Conservation (phyloP, 2,329 filamentous ascomycete species). For the Ceratocystis variospora region DNA sequence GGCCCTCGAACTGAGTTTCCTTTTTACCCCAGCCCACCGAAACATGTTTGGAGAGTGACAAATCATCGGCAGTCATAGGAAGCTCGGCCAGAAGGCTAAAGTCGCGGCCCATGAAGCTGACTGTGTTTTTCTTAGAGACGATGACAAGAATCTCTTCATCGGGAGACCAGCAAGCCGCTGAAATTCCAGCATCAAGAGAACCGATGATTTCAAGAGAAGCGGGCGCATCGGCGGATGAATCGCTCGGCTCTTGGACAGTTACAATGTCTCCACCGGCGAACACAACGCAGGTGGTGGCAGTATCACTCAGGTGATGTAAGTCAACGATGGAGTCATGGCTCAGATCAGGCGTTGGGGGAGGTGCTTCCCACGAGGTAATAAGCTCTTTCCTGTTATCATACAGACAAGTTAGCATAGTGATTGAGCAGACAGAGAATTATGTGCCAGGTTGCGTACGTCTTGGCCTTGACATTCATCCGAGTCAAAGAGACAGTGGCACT, state of each 20-base stretch:
- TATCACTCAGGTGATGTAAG: constrained; percentile 77
- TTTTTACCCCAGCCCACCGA: constrained; percentile 97
- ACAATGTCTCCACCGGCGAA: constrained; percentile 85
- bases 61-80: constrained; percentile 57
- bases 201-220: constrained; percentile 82
- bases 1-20: constrained; percentile 94
- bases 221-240: constrained; percentile 22
- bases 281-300: constrained; percentile 62
- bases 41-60: constrained; percentile 81
- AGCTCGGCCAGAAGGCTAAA: constrained; percentile 76
- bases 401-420: background rate
- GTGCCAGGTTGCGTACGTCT: constrained; percentile 28
- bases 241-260: constrained; percentile 55
- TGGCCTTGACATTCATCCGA: constrained; percentile 37
- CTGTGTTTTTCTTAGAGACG: constrained; percentile 61
- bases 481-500: constrained; percentile 59
- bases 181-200: constrained; percentile 82
- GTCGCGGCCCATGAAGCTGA: constrained; percentile 82
- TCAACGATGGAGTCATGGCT: constrained; percentile 60
- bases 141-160: constrained; percentile 85
- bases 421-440: background rate
- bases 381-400: constrained; percentile 21
- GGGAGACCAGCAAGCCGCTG: constrained; percentile 81
- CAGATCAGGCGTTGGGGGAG: constrained; percentile 63
- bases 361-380: constrained; percentile 81